Percentiles rank a stretch among this genome's conserved stretches.
phyloP scores from a whole-genome alignment of 164 flowering plant genomes.

The Berberis thunbergii region DNA sequence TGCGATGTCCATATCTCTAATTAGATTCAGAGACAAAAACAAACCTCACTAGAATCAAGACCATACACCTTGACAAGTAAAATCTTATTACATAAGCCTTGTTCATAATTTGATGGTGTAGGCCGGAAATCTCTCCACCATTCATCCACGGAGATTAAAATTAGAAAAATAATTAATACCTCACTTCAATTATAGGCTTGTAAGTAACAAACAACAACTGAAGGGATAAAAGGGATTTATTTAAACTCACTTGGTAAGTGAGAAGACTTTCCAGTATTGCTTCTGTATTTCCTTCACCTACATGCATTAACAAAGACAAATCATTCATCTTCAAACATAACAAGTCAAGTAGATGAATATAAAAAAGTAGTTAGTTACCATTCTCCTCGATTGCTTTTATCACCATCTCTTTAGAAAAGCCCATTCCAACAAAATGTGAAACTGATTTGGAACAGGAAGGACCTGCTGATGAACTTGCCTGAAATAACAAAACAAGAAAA shows the following conservation, averaged over 20 bases:
- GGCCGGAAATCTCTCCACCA: neutral
- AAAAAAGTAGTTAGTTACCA: slow-evolving; percentile 29
- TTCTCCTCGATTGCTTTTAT: slow-evolving; percentile 53
- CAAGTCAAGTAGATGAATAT: neutral
- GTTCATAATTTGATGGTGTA: too few species aligned
- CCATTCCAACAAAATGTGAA: slow-evolving; percentile 63
- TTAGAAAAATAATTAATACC: neutral
- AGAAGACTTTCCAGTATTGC: slow-evolving; percentile 47
- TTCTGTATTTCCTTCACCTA: slow-evolving; percentile 49
- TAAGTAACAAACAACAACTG: neutral
- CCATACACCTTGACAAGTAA: too few species aligned
- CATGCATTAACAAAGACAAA: slow-evolving; percentile 5
- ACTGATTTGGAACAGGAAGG: slow-evolving; percentile 37
- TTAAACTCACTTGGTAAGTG: slow-evolving; percentile 45
- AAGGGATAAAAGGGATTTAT: neutral
- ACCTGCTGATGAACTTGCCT: slow-evolving; percentile 53
- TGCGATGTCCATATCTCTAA: too few species aligned
- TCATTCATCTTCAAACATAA: neutral
- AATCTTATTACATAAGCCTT: too few species aligned
- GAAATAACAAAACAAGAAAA: slow-evolving; percentile 3
- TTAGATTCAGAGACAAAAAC: too few species aligned
- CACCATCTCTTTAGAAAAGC: slow-evolving; percentile 51
- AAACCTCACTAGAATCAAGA: too few species aligned
- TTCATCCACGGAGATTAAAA: neutral
- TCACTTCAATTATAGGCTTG: neutral